Percentiles rank a stretch among this genome's conserved stretches.
phyloP scores from a whole-genome alignment of 129 eudicot genomes.

The Flaveria linearis region DNA sequence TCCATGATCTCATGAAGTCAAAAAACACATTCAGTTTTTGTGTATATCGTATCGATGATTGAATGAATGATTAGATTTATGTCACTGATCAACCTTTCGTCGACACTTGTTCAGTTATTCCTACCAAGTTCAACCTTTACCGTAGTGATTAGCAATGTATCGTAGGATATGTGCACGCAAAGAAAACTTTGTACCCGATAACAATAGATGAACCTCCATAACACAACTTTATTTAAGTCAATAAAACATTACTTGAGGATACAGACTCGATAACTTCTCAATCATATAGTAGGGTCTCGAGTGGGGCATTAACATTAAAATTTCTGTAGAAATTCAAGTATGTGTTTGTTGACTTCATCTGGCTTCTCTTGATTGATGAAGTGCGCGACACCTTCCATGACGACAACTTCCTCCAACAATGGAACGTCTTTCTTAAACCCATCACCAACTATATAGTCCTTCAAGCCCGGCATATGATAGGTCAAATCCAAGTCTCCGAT shows the following conservation, averaged over 20 bases:
- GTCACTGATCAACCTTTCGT: too few species aligned
- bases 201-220: background rate
- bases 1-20: background rate
- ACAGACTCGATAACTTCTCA: background rate
- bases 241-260: background rate
- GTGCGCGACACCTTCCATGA: constrained; percentile 62
- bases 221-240: background rate
- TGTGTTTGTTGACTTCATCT: constrained; percentile 52
- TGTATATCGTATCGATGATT: background rate
- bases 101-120: too few species aligned
- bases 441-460: constrained; percentile 51
- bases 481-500: constrained; percentile 57
- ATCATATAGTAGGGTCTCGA: too few species aligned
- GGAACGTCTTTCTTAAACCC: constrained; percentile 64
- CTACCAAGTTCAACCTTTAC: background rate
- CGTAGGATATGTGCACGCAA: too few species aligned
- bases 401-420: constrained; percentile 52
- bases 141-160: too few species aligned
- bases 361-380: constrained; percentile 68
- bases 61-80: too few species aligned
- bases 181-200: background rate
- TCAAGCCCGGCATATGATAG: constrained; percentile 48
- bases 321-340: constrained; percentile 47
- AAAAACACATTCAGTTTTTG: background rate
- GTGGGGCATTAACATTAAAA: constrained; percentile 24